Evolutionary conservation across 2,329 filamentous ascomycete genomes (phyloP).

Genomic region (Monilinia fructicola): DNA sequence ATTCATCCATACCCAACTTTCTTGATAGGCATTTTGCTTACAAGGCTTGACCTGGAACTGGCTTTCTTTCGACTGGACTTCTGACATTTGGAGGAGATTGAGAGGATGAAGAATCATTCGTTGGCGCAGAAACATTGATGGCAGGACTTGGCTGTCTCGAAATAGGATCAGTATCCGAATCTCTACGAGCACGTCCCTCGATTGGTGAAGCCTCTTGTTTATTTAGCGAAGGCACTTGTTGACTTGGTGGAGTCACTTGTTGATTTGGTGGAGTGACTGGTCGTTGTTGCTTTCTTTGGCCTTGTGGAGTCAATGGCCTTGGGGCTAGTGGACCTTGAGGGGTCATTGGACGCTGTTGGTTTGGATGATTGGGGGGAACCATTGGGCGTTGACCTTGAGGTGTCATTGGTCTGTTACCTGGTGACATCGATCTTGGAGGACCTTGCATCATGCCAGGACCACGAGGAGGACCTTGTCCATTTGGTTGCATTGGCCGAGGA

Average conservation of each 20-base stretch:
- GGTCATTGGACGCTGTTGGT: conserved; percentile 24
- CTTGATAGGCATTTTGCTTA: conserved; percentile 26
- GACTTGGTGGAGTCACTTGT: conserved; percentile 8
- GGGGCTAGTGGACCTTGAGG: conserved; percentile 4
- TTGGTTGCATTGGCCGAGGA: conserved; percentile 25
- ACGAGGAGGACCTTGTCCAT: conserved; percentile 18
- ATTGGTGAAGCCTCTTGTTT: conserved; percentile 9
- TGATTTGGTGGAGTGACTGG: conserved; percentile 7
- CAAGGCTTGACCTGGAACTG: conserved; percentile 40
- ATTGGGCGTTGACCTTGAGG: conserved; percentile 20
- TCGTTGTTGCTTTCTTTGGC: neutral
- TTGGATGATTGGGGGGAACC: conserved; percentile 8
- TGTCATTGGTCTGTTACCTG: conserved; percentile 24
- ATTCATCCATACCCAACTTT: conserved; percentile 15
- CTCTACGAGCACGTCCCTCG: conserved; percentile 31
- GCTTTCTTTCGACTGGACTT: conserved; percentile 33
- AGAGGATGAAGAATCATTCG: conserved; percentile 17
- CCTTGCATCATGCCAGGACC: conserved; percentile 12
- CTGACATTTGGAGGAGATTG: conserved; percentile 22
- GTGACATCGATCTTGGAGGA: conserved; percentile 24
- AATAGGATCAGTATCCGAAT: conserved; percentile 32
- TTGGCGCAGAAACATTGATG: conserved; percentile 32
- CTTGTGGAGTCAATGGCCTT: conserved; percentile 20
- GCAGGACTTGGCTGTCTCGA: conserved; percentile 30
- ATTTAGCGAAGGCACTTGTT: neutral